Evolutionary conservation across 1,284 basidiomycete species (phyloP).

Genomic region (Cryptococcus sp.): DNA sequence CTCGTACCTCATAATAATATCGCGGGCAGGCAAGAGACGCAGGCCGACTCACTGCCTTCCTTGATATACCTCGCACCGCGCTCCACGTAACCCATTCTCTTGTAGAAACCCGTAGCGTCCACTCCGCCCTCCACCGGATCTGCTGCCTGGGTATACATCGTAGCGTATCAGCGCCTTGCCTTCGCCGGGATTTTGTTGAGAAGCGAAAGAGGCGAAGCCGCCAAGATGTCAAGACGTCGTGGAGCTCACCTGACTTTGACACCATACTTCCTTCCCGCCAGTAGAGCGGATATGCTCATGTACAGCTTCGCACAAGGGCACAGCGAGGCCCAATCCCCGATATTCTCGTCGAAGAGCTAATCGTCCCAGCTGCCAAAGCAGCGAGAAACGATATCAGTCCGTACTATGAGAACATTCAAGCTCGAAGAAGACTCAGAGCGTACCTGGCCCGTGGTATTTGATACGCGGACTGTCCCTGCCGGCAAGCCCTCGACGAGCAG

Average conservation of each 20-base stretch:
- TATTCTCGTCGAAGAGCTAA: conserved; percentile 21
- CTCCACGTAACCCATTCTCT: conserved; percentile 17
- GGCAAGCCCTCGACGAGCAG: conserved; percentile 4
- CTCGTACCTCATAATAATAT: too few relatives aligned
- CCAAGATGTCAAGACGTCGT: not conserved
- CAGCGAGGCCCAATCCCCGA: conserved; percentile 20
- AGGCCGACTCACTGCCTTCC: conserved; percentile 21
- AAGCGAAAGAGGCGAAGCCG: not conserved
- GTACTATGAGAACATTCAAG: not conserved
- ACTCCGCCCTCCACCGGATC: conserved; percentile 8
- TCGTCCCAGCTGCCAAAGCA: conserved; percentile 19
- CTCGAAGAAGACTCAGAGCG: not conserved
- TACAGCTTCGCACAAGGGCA: conserved; percentile 16
- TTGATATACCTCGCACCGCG: conserved; percentile 21
- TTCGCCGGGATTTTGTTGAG: not conserved
- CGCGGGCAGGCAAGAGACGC: too few relatives aligned
- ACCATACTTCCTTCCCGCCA: conserved; percentile 22
- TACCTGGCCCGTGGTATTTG: conserved; percentile 18
- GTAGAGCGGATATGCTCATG: conserved; percentile 15
- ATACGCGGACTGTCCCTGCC: conserved; percentile 19
- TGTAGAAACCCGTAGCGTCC: conserved; percentile 24
- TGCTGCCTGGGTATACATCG: conserved; percentile 5
- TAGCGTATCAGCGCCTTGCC: not conserved
- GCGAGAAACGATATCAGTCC: not conserved
- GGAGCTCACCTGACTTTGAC: conserved; percentile 20